Percentiles rank a stretch among this genome's conserved stretches.
Conservation (phyloP, 2,329 filamentous ascomycete species). For the Penicillium sp. region DNA sequence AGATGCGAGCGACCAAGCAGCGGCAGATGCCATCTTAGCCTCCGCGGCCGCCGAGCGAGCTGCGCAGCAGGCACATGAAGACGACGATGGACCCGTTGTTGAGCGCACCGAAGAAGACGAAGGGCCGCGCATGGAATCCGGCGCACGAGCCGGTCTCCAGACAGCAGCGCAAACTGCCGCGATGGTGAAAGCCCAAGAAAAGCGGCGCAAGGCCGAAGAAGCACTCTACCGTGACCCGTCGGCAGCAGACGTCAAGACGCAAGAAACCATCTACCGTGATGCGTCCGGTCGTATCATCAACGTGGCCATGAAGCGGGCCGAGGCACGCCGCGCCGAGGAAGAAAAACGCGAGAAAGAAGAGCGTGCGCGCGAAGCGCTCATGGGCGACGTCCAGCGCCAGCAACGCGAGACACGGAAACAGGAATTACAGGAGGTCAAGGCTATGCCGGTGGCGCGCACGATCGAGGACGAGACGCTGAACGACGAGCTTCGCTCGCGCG, state of each 20-base stretch:
- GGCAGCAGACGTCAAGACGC: constrained; percentile 47
- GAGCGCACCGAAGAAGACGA: constrained; percentile 40
- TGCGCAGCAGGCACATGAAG: constrained; percentile 49
- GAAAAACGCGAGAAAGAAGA: constrained; percentile 64
- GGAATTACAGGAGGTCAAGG: constrained; percentile 73
- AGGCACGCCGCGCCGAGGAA: constrained; percentile 75
- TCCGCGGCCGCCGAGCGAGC: constrained; percentile 66
- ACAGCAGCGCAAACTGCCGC: constrained; percentile 73
- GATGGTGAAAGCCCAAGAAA: constrained; percentile 65
- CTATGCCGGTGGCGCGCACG: constrained; percentile 73
- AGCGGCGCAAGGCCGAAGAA: constrained; percentile 47
- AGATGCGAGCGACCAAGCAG: constrained; percentile 51
- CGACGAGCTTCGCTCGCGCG: constrained; percentile 68
- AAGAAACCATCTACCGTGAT: constrained; percentile 92
- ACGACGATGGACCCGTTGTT: constrained; percentile 48
- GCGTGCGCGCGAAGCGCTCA: constrained; percentile 66
- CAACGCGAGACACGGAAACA: constrained; percentile 64
- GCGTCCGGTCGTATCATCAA: constrained; percentile 94
- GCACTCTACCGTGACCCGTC: constrained; percentile 41
- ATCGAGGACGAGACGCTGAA: constrained; percentile 89
- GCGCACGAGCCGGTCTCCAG: constrained; percentile 83
- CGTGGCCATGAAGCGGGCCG: constrained; percentile 82
- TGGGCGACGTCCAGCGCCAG: constrained; percentile 79
- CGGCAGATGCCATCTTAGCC: constrained; percentile 75
- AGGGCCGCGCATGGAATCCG: constrained; percentile 73